Conservation (phyloP, 495 filamentous ascomycete species). For the Hamigera avellanea region DNA sequence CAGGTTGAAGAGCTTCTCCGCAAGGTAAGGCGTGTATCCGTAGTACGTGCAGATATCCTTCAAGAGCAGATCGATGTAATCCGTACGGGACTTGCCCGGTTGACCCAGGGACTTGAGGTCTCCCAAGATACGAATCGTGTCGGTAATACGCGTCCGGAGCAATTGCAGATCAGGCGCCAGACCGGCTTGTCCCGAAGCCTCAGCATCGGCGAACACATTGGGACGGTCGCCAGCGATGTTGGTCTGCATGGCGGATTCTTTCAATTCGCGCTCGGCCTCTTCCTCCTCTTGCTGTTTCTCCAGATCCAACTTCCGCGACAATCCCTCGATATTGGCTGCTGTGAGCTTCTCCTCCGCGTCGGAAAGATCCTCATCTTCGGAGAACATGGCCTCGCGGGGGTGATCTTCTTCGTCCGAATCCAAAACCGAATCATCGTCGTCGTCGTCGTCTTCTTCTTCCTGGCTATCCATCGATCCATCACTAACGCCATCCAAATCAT, state of each 20-base stretch:
- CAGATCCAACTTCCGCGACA: constrained; percentile 71
- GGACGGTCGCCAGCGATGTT: constrained; percentile 82
- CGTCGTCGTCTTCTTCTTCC: constrained; percentile 43
- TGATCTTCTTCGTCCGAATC: constrained; percentile 61
- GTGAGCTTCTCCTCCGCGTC: constrained; percentile 87
- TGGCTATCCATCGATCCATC: constrained; percentile 40
- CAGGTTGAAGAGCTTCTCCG: constrained; percentile 78
- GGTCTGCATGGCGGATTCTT: constrained; percentile 84
- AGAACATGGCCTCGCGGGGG: constrained; percentile 61
- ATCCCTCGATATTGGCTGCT: constrained; percentile 89
- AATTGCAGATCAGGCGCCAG: constrained; percentile 84
- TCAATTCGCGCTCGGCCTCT: constrained; percentile 50
- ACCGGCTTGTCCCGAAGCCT: constrained; percentile 40
- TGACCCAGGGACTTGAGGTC: constrained; percentile 73
- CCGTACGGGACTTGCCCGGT: constrained; percentile 64
- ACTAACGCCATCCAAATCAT: constrained; percentile 40
- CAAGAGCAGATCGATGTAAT: constrained; percentile 76
- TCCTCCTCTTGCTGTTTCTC: constrained; percentile 61
- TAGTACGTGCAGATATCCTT: constrained; percentile 94
- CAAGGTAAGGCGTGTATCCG: constrained; percentile 73
- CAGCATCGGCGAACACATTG: constrained; percentile 52
- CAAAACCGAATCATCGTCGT: constrained; percentile 52
- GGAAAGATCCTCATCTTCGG: constrained; percentile 84
- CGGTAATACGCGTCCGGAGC: constrained; percentile 80
- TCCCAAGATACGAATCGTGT: constrained; percentile 82